Evolutionary conservation across 495 filamentous ascomycete species (phyloP).

Genomic region (Letharia lupina): DNA sequence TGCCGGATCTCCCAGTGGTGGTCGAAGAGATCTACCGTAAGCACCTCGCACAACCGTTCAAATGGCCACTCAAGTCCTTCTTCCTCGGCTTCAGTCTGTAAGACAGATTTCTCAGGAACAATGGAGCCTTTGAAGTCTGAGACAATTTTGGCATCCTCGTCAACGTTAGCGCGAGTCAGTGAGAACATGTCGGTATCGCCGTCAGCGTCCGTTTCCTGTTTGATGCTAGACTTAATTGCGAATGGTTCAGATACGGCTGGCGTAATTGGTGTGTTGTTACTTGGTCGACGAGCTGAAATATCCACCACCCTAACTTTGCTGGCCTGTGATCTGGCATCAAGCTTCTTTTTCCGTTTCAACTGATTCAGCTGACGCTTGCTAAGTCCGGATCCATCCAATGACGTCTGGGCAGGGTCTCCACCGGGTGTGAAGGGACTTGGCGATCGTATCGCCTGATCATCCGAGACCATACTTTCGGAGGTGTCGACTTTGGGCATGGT

Average conservation of each 20-base stretch:
- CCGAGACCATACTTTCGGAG: conserved; percentile 29
- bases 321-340: conserved; percentile 71
- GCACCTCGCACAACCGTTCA: conserved; percentile 85
- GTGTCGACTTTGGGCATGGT: conserved; percentile 40
- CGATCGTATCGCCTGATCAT: conserved; percentile 41
- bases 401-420: conserved; percentile 38
- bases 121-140: conserved; percentile 85
- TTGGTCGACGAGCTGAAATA: conserved; percentile 61
- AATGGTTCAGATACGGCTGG: conserved; percentile 58
- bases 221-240: conserved; percentile 55
- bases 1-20: conserved; percentile 94
- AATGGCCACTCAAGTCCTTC: conserved; percentile 89
- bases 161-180: conserved; percentile 63
- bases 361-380: conserved; percentile 91
- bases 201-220: conserved; percentile 47
- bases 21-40: conserved; percentile 89
- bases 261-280: conserved; percentile 54
- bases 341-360: conserved; percentile 82
- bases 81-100: conserved; percentile 58
- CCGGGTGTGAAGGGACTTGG: conserved; percentile 37
- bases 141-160: conserved; percentile 88
- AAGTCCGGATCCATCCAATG: conserved; percentile 59
- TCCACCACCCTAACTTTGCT: conserved; percentile 90
- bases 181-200: conserved; percentile 70
- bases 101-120: conserved; percentile 49